phyloP scores from a whole-genome alignment of 306 rosid genomes.

The Amphicarpaea edgeworthii region DNA sequence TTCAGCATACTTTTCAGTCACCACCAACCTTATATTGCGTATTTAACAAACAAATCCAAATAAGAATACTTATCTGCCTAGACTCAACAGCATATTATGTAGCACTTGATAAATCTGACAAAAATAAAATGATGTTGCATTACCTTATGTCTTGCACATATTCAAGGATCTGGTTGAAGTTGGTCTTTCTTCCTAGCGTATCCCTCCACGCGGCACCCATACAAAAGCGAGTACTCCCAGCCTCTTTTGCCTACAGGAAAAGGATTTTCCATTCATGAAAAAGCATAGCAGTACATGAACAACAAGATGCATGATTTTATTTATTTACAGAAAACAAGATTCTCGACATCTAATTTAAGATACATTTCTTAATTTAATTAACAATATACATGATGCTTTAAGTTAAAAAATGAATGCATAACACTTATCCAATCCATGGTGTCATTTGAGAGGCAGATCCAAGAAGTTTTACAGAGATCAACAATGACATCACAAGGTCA shows the following conservation, averaged over 20 bases:
- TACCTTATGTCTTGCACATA: constrained; percentile 90
- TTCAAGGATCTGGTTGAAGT: constrained; percentile 90
- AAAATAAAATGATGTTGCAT: constrained; percentile 28
- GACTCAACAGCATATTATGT: not conserved
- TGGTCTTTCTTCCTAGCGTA: constrained; percentile 88
- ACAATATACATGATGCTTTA: not conserved
- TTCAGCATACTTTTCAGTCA: constrained; percentile 30
- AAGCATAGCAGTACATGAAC: constrained; percentile 4
- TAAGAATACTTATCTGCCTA: not conserved
- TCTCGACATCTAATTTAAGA: not conserved
- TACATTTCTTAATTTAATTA: not conserved
- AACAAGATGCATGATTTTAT: constrained; percentile 1
- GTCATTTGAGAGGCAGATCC: constrained; percentile 7
- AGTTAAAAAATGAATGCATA: not conserved
- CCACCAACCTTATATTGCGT: constrained; percentile 28
- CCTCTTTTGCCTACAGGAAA: constrained; percentile 87
- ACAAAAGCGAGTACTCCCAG: constrained; percentile 98
- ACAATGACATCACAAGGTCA: not conserved
- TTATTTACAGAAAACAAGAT: not conserved
- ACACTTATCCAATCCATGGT: not conserved
- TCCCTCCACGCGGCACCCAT: constrained; percentile 99
- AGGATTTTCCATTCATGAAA: constrained; percentile 34
- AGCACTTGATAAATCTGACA: not conserved
- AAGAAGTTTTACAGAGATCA: not conserved
- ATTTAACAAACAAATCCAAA: constrained; percentile 10